A percentile compares a stretch with the other conserved stretches of the same genome.
Evolutionary conservation across 2,329 filamentous ascomycete species (phyloP).

Genomic region (Xylariaceae sp.): DNA sequence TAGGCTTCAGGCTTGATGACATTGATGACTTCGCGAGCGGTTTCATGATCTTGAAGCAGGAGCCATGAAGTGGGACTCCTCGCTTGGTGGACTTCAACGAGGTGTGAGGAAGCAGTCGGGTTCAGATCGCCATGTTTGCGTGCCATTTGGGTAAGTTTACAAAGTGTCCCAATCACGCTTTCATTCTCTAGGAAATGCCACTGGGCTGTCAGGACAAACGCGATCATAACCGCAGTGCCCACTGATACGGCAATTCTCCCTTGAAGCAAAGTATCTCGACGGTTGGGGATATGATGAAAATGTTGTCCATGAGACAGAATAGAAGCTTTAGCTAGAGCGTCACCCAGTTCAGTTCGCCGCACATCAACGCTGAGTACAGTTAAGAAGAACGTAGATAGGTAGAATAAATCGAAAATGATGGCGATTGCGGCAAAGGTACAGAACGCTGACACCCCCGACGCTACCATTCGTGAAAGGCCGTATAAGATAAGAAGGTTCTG

Average conservation of each 20-base stretch:
- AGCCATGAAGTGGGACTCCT: slow-evolving; percentile 75
- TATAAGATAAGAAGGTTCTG: slow-evolving; percentile 67
- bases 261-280: slow-evolving; percentile 54
- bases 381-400: slow-evolving; percentile 74
- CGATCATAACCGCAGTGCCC: slow-evolving; percentile 67
- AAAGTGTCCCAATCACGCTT: slow-evolving; percentile 38
- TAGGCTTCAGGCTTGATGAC: slow-evolving; percentile 67
- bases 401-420: slow-evolving; percentile 72
- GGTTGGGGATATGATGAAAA: slow-evolving; percentile 26
- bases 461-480: slow-evolving; percentile 62
- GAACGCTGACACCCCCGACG: slow-evolving; percentile 67
- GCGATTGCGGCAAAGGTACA: slow-evolving; percentile 73
- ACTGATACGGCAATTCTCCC: slow-evolving; percentile 66
- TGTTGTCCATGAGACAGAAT: slow-evolving; percentile 35
- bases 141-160: slow-evolving; percentile 34
- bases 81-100: slow-evolving; percentile 66
- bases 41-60: slow-evolving; percentile 72
- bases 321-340: slow-evolving; percentile 59
- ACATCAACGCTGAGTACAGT: slow-evolving; percentile 77
- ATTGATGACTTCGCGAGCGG: slow-evolving; percentile 70
- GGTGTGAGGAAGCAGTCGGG: slow-evolving; percentile 38
- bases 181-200: slow-evolving; percentile 71
- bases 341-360: slow-evolving; percentile 68
- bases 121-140: slow-evolving; percentile 29
- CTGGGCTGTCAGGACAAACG: slow-evolving; percentile 68